Evolutionary conservation across 306 rosid genomes (phyloP).

Genomic region (Vigna angularis): DNA sequence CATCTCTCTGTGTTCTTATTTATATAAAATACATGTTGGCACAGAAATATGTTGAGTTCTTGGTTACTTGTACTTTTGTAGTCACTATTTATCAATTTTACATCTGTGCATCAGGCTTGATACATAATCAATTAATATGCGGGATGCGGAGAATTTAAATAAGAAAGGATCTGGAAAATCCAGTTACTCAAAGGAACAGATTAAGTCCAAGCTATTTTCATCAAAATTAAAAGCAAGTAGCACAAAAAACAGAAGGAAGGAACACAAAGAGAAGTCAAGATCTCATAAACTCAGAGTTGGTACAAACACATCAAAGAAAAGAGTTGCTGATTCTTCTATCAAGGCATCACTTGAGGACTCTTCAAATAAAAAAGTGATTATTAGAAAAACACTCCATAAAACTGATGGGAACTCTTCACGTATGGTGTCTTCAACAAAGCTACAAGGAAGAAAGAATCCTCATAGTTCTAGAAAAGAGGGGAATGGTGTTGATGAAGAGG

Average conservation of each 20-base stretch:
- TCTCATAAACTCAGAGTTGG: slow-evolving; percentile 42
- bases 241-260: slow-evolving; percentile 51
- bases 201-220: slow-evolving; percentile 50
- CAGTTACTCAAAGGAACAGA: slow-evolving; percentile 44
- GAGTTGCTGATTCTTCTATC: slow-evolving; percentile 37
- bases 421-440: slow-evolving; percentile 47
- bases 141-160: slow-evolving; percentile 54
- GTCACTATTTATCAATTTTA: slow-evolving; percentile 31
- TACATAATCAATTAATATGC: slow-evolving; percentile 57
- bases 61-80: slow-evolving; percentile 9
- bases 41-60: slow-evolving; percentile 1
- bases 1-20: neutral
- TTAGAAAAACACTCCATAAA: slow-evolving; percentile 35
- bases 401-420: slow-evolving; percentile 45
- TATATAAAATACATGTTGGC: slow-evolving; percentile 27
- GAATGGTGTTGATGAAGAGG: slow-evolving; percentile 51
- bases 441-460: slow-evolving; percentile 49
- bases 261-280: slow-evolving; percentile 49
- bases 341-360: slow-evolving; percentile 52
- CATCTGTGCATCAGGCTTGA: slow-evolving; percentile 45
- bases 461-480: slow-evolving; percentile 44
- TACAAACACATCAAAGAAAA: slow-evolving; percentile 53
- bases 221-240: slow-evolving; percentile 49
- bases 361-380: slow-evolving; percentile 45
- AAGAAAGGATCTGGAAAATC: slow-evolving; percentile 53